phyloP scores from a whole-genome alignment of 441 rosid species.

The Populus hybrid region DNA sequence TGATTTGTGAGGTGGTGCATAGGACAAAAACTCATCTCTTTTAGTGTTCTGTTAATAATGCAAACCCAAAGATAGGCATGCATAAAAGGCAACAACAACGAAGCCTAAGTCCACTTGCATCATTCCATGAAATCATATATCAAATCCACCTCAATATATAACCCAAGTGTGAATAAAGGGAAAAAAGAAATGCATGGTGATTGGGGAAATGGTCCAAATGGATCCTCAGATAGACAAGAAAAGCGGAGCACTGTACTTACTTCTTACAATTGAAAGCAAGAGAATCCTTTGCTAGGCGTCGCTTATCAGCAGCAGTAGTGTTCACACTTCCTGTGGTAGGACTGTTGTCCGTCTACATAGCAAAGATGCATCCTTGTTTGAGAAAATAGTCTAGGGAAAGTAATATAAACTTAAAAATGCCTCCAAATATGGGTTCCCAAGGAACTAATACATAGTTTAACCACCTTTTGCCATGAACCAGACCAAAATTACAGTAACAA shows the following conservation, averaged over 20 bases:
- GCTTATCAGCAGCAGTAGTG: constrained; percentile 77
- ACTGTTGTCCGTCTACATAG: constrained; percentile 84
- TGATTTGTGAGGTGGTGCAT: no score
- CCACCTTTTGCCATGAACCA: neutral
- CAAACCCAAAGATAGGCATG: neutral
- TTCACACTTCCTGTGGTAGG: constrained; percentile 97
- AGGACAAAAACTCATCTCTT: no score
- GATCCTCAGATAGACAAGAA: no score
- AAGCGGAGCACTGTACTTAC: constrained; percentile 58
- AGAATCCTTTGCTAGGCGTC: constrained; percentile 80
- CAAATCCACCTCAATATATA: neutral
- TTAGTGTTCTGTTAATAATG: neutral
- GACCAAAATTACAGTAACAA: neutral
- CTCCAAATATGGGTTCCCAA: neutral
- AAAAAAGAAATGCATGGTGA: neutral
- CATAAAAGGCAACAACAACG: neutral
- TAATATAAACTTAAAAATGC: neutral
- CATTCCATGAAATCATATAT: neutral
- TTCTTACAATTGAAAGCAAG: constrained; percentile 93
- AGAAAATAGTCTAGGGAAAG: constrained; percentile 4
- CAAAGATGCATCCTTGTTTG: constrained; percentile 1
- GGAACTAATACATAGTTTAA: neutral
- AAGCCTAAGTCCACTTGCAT: neutral
- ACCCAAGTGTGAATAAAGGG: neutral
- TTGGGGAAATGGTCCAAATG: neutral